Evolutionary conservation across 2,329 filamentous ascomycete genomes (phyloP).

Genomic region (Aspergillus luchuensis): DNA sequence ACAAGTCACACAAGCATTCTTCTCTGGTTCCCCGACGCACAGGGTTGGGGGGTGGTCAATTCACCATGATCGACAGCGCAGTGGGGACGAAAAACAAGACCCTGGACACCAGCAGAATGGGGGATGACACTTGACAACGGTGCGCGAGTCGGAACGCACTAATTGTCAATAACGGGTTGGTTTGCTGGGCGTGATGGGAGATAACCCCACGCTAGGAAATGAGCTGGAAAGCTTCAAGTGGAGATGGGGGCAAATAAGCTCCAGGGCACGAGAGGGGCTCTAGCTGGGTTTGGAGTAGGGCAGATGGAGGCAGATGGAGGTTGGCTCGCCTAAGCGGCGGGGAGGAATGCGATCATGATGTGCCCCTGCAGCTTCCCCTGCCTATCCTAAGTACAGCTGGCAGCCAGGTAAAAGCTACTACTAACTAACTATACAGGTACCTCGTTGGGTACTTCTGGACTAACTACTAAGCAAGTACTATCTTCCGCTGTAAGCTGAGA

Average conservation of each 20-base stretch:
- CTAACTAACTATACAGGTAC: no score
- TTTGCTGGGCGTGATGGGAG: neutral
- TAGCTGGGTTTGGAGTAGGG: neutral
- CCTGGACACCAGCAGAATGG: neutral
- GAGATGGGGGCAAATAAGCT: slow-evolving; percentile 4
- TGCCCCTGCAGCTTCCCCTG: neutral
- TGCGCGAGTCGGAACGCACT: neutral
- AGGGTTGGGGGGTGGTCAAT: neutral
- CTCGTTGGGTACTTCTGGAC: no score
- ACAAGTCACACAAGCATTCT: slow-evolving; percentile 2
- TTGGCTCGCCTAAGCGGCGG: neutral
- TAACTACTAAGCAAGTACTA: no score
- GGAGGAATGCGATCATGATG: neutral
- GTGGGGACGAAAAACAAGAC: neutral
- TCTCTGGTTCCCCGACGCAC: neutral
- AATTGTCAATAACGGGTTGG: neutral
- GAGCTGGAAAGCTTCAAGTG: slow-evolving; percentile 3
- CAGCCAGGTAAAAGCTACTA: no score
- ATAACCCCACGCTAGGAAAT: neutral
- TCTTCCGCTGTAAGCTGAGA: no score
- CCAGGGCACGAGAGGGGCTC: neutral
- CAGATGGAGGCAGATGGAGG: neutral
- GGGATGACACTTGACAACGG: neutral
- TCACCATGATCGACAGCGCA: neutral
- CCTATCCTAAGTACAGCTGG: neutral